phyloP scores from a whole-genome alignment of 73 alveolate species.

The Urostyla sp. region DNA sequence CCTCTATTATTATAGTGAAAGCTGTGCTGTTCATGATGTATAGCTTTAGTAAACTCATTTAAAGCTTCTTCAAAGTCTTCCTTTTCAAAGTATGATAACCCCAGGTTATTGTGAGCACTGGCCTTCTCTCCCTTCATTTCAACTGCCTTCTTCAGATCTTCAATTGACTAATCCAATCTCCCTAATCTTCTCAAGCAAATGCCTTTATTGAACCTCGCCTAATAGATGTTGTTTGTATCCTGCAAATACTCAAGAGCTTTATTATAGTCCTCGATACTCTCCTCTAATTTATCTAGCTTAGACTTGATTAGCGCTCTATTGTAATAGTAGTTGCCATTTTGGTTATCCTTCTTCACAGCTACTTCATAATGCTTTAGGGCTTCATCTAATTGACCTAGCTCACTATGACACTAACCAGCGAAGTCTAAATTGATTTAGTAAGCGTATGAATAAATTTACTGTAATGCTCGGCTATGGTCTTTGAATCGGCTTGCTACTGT shows the following conservation, averaged over 20 bases:
- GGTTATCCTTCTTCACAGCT: constrained; percentile 76
- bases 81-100: constrained; percentile 83
- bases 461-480: constrained; percentile 33
- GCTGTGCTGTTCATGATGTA: constrained; percentile 72
- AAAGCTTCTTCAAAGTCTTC: constrained; percentile 84
- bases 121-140: constrained; percentile 83
- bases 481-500: constrained; percentile 16
- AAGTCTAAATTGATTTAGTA: constrained; percentile 5
- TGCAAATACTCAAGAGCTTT: constrained; percentile 63
- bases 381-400: constrained; percentile 76
- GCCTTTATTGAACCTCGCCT: constrained; percentile 84
- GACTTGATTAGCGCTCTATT: constrained; percentile 87
- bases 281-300: constrained; percentile 72
- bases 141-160: constrained; percentile 84
- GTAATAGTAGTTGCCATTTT: constrained; percentile 75
- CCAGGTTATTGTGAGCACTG: constrained; percentile 88
- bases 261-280: constrained; percentile 85
- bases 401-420: constrained; percentile 69
- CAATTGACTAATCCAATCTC: constrained; percentile 74
- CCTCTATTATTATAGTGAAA: constrained; percentile 83
- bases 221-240: constrained; percentile 62
- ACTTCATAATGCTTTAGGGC: constrained; percentile 81
- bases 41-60: constrained; percentile 80
- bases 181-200: constrained; percentile 81
- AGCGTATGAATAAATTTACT: not conserved